Conservation (phyloP, 352 stramenopile species). For the Peronospora destructor region DNA sequence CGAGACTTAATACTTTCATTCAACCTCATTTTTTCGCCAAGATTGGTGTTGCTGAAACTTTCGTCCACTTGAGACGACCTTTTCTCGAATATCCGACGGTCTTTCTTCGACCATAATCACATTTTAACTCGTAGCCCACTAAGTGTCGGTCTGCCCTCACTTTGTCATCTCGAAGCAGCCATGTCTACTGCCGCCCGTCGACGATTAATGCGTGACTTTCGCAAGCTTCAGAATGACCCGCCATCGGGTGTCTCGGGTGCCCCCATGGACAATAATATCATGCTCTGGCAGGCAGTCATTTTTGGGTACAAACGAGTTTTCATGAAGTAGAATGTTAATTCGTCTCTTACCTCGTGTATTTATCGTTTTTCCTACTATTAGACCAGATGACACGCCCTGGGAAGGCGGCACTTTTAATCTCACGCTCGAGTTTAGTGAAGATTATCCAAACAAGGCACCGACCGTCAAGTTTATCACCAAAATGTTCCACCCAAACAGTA, state of each 20-base stretch:
- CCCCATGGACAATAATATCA: constrained; percentile 99
- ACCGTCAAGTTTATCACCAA: constrained; percentile 98
- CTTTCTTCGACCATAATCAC: constrained; percentile 13
- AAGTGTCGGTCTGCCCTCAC: background rate
- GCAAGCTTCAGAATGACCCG: constrained; percentile 96
- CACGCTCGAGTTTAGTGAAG: constrained; percentile 97
- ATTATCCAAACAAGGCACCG: constrained; percentile 99
- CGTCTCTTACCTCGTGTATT: constrained; percentile 18
- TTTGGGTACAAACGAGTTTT: constrained; percentile 51
- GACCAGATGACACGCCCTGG: constrained; percentile 98
- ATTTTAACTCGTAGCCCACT: constrained; percentile 9
- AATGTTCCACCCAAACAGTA: constrained; percentile 99
- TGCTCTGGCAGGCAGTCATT: constrained; percentile 92
- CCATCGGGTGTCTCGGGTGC: constrained; percentile 94
- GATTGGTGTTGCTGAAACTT: constrained; percentile 1
- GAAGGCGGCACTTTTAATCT: constrained; percentile 98
- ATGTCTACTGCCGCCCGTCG: constrained; percentile 94
- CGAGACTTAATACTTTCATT: too few species aligned
- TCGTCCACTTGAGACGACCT: background rate
- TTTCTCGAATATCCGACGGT: constrained; percentile 22
- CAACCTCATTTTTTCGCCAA: too few species aligned
- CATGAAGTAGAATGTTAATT: background rate
- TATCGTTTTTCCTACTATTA: constrained; percentile 26
- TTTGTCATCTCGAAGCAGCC: background rate
- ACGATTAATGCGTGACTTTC: constrained; percentile 96